Evolutionary conservation across 208 protist genomes (phyloP).

Genomic region (Acanthamoeba triangularis): DNA sequence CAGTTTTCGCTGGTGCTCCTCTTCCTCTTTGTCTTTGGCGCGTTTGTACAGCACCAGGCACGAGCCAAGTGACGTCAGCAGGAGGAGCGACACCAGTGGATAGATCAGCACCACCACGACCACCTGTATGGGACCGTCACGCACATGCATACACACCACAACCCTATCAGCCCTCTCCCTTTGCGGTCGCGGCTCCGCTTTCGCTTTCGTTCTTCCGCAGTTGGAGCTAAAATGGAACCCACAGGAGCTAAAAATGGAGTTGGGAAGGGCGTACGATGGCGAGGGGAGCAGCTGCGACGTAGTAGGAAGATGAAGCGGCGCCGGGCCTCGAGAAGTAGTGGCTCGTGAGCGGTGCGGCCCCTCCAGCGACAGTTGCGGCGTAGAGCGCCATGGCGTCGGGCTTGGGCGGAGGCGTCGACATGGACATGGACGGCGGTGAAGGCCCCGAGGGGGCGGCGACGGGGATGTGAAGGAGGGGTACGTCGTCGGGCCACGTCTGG

Average conservation of each 20-base stretch:
- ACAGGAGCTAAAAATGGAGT: background rate
- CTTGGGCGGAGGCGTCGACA: background rate
- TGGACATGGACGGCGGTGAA: background rate
- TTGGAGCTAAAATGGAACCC: background rate
- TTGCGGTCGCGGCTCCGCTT: background rate
- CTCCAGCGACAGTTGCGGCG: background rate
- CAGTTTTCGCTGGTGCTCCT: background rate
- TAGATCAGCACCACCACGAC: constrained; percentile 15
- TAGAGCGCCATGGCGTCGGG: background rate
- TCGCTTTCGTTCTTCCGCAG: constrained; percentile 16
- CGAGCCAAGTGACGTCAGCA: background rate
- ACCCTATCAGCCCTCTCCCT: background rate
- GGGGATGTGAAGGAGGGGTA: background rate
- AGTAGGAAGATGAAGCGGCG: background rate
- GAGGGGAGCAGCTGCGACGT: background rate
- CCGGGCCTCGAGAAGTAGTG: background rate
- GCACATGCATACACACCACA: background rate
- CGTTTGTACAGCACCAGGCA: constrained; percentile 46
- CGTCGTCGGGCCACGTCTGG: constrained; percentile 17
- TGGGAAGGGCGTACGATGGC: background rate
- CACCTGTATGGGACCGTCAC: background rate
- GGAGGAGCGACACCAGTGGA: constrained; percentile 4
- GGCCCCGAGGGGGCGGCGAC: no score
- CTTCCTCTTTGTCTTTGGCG: constrained; percentile 47
- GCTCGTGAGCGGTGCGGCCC: background rate